Conservation (phyloP, 2,329 filamentous ascomycete species). For the Penicillium fuscoglaucum region DNA sequence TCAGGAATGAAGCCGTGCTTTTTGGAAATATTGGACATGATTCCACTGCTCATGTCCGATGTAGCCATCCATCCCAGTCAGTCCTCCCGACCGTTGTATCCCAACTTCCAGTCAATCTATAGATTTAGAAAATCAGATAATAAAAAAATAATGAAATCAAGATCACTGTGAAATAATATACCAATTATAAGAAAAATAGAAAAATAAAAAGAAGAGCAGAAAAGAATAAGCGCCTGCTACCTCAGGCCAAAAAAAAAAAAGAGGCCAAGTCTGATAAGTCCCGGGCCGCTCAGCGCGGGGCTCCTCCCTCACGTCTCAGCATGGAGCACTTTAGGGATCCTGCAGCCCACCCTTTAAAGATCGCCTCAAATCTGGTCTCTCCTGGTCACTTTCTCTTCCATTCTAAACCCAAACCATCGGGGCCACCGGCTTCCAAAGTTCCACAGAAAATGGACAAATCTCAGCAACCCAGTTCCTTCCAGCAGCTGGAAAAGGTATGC, state of each 20-base stretch:
- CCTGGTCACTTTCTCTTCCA: conserved; percentile 40
- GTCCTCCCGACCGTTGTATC: conserved; percentile 44
- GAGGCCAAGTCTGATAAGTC: conserved; percentile 5
- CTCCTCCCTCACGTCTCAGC: conserved; percentile 26
- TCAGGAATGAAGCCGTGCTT: conserved; percentile 48
- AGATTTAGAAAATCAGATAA: neutral
- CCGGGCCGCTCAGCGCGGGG: conserved; percentile 25
- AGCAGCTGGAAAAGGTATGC: conserved; percentile 85
- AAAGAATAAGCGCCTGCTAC: conserved; percentile 1
- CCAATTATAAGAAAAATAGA: neutral
- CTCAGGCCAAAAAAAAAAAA: conserved; percentile 18
- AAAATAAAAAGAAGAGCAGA: neutral
- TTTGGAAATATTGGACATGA: conserved; percentile 35
- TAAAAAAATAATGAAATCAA: neutral
- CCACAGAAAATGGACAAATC: conserved; percentile 75
- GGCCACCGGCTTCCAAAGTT: conserved; percentile 17
- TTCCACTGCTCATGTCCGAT: conserved; percentile 40
- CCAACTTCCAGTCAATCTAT: conserved; percentile 25
- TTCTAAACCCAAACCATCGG: conserved; percentile 22
- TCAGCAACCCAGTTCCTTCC: conserved; percentile 92
- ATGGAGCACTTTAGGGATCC: conserved; percentile 27
- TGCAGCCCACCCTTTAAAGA: conserved; percentile 31
- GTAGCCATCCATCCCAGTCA: conserved; percentile 44
- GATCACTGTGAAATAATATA: neutral
- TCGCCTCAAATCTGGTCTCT: conserved; percentile 38